Percentiles rank a stretch among this genome's conserved stretches.
Conservation (phyloP, 495 filamentous ascomycete genomes). For the Xylaria longipes region DNA sequence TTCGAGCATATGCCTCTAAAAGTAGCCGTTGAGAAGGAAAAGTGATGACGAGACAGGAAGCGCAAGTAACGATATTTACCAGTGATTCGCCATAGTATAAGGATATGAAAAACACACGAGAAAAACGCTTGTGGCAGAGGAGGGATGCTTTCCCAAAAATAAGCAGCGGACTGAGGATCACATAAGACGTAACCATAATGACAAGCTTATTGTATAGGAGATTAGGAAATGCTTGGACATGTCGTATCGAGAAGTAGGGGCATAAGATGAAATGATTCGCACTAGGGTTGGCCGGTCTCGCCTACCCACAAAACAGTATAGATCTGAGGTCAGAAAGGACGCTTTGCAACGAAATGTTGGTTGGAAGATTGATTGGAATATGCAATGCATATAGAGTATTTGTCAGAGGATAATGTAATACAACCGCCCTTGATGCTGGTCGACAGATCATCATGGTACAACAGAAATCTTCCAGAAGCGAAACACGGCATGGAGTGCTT, state of each 20-base stretch:
- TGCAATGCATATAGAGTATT: slow-evolving; percentile 15
- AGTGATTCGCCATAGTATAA: not conserved
- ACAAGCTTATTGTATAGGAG: slow-evolving; percentile 11
- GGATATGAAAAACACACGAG: not conserved
- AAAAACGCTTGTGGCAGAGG: not conserved
- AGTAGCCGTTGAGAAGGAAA: not conserved
- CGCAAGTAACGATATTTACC: not conserved
- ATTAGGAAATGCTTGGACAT: slow-evolving; percentile 14
- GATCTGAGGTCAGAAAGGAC: slow-evolving; percentile 5
- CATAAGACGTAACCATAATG: not conserved
- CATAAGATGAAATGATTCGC: slow-evolving; percentile 21
- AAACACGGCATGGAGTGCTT: not conserved
- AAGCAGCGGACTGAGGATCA: slow-evolving; percentile 15
- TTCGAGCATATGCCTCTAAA: not conserved
- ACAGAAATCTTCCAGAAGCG: slow-evolving; percentile 22
- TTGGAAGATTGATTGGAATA: not conserved
- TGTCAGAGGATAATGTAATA: slow-evolving; percentile 6
- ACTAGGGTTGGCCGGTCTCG: slow-evolving; percentile 5
- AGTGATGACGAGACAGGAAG: not conserved
- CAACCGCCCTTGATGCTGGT: not conserved
- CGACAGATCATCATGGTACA: not conserved
- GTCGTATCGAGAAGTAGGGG: slow-evolving; percentile 16
- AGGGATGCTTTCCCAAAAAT: slow-evolving; percentile 14
- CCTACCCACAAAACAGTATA: slow-evolving; percentile 2
- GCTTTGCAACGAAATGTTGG: not conserved